phyloP scores from a whole-genome alignment of 164 flowering plant genomes.

The Vitis rotundifolia region DNA sequence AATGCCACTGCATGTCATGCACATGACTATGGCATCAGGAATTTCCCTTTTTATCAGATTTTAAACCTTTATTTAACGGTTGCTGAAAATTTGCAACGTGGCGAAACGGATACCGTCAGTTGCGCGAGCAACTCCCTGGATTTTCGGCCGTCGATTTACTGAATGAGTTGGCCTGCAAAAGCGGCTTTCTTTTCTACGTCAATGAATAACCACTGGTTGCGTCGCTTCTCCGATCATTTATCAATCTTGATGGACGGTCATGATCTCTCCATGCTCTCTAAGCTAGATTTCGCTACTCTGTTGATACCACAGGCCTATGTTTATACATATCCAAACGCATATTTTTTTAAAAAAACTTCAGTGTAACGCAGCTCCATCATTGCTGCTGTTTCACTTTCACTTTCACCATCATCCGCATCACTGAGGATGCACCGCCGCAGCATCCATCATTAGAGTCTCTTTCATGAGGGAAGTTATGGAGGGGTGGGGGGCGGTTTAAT shows the following conservation, averaged over 20 bases:
- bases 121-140: background rate
- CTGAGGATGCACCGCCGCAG: background rate
- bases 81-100: slow-evolving; percentile 18
- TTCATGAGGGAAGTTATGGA: background rate
- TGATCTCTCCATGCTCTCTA: background rate
- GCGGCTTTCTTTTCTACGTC: slow-evolving; percentile 8
- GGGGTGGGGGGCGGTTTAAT: background rate
- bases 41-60: background rate
- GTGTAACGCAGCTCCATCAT: background rate
- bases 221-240: slow-evolving; percentile 1
- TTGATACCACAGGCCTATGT: background rate
- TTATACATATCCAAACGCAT: background rate
- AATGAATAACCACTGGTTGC: background rate
- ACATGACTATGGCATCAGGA: background rate
- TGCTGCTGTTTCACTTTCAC: too few relatives aligned
- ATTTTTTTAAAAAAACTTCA: background rate
- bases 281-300: slow-evolving; percentile 1
- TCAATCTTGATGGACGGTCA: slow-evolving; percentile 8
- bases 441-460: background rate
- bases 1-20: too few relatives aligned
- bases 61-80: background rate
- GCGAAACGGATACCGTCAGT: slow-evolving; percentile 21
- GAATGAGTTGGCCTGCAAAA: slow-evolving; percentile 13
- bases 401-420: slow-evolving; percentile 1
- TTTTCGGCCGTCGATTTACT: slow-evolving; percentile 15